Base-by-base conservation (phyloP, 305 asterid species). In the Fraxinus floribunda region DNA sequence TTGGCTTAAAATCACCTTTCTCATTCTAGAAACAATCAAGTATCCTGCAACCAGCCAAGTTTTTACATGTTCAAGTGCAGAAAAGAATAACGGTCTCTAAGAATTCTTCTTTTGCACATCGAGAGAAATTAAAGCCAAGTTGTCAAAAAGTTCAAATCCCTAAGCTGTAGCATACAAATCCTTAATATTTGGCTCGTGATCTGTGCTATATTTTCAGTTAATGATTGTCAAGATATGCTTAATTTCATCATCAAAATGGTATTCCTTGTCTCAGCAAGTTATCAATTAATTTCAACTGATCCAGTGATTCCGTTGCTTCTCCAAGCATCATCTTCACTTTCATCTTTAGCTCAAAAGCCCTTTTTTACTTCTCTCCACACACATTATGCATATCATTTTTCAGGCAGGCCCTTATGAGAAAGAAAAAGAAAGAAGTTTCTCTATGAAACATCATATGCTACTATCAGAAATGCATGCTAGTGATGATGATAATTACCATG, bases 81-180 rank as follows among this genome's bases (percentile, higher is more conserved):
- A 46, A 46, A 46, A 46, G 57, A 39, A 46, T 11, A 5, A 46
- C 3, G 2, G 18, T 0, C 4, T 46, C n/a, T 46, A 13, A 46
- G 18, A 46, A 46, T 46, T 46, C n/a, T 46, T 46, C n/a, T 46
- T 46, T 13, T 3, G 34, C 11, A 91, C 97, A 93, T 88, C 85
- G 88, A 3, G 92, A 44, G 62, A 91, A 84, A n/a, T 10, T 9
- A 62, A 89, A 88, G 1, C 86, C 90, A 66, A 90, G 86, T 80
- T 91, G 87, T 22, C 93, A 1, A 88, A 81, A 64, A 91, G 87
- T 71, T 93, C 84, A 79, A 91, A 93, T 10, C 62, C 64, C 75
- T 91, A 92, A 36, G 94, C 87, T n/a, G 89, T 87, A 0, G 89
- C 82, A 78, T 89, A 87, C 82, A 93, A 52, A 70, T 82, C 87